A percentile compares a stretch with the other conserved stretches of the same genome.
Evolutionary conservation across 2,329 filamentous ascomycete species (phyloP).

Genomic region (Scedosporium minutisporum): DNA sequence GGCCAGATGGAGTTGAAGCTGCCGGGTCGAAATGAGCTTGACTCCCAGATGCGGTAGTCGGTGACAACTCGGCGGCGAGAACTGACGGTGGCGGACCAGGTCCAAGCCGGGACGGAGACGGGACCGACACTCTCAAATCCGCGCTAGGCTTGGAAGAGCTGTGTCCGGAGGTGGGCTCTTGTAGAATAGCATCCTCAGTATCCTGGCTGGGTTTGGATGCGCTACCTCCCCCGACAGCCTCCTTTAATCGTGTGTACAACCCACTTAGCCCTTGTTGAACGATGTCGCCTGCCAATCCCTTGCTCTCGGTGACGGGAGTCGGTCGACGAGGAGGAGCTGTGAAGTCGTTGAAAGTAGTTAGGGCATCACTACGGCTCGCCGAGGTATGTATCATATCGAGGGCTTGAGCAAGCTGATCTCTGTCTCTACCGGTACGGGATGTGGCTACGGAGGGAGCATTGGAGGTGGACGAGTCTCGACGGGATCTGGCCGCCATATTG

Average conservation of each 20-base stretch:
- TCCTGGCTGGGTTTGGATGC: constrained; percentile 25
- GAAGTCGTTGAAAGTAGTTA: constrained; percentile 94
- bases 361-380: constrained; percentile 71
- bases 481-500: constrained; percentile 15
- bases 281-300: constrained; percentile 60
- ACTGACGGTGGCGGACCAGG: constrained; percentile 18
- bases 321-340: constrained; percentile 58
- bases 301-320: constrained; percentile 52
- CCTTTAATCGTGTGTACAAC: constrained; percentile 75
- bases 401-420: constrained; percentile 64
- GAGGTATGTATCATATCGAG: constrained; percentile 83
- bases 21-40: background rate
- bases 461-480: constrained; percentile 29
- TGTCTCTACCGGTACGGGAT: constrained; percentile 44
- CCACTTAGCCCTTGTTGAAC: constrained; percentile 83
- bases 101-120: constrained; percentile 32
- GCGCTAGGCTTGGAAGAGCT: constrained; percentile 30
- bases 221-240: constrained; percentile 65
- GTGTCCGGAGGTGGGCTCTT: constrained; percentile 32
- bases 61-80: background rate
- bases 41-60: background rate
- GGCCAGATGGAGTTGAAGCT: background rate
- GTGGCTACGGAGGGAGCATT: constrained; percentile 29
- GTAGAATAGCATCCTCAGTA: constrained; percentile 32
- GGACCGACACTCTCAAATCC: constrained; percentile 29